Conservation (phyloP, 345 rosid species). For the Ceriops decandra region DNA sequence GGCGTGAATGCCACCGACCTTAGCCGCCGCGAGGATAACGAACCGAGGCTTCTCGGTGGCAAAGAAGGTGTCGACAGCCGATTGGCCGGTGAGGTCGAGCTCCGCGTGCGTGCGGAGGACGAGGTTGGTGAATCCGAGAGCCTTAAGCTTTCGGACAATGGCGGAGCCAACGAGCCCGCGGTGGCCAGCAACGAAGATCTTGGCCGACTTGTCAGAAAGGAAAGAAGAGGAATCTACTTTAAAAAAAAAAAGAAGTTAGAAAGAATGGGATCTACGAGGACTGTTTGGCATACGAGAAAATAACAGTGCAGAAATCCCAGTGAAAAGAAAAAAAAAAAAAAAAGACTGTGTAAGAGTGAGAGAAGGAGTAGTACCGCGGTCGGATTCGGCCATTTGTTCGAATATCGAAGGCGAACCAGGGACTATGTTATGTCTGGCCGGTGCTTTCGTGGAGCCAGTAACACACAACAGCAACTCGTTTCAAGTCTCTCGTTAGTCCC, state of each 20-base stretch:
- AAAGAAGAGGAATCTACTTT: constrained; percentile 28
- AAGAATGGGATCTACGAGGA: background rate
- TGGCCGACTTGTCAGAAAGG: constrained; percentile 62
- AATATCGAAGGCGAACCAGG: no score
- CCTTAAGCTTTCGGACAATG: constrained; percentile 64
- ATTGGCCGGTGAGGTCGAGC: constrained; percentile 82
- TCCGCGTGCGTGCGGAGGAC: constrained; percentile 66
- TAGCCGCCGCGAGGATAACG: constrained; percentile 84
- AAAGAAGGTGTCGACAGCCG: constrained; percentile 75
- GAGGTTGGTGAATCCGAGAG: constrained; percentile 62
- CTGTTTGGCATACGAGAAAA: background rate
- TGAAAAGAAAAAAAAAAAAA: no score
- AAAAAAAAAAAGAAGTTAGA: no score
- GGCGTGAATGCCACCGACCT: constrained; percentile 96
- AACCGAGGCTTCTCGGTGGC: constrained; percentile 57
- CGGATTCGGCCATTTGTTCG: constrained; percentile 8
- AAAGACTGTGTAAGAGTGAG: background rate
- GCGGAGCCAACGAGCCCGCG: constrained; percentile 94
- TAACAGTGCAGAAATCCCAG: background rate
- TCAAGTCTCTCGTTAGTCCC: no score
- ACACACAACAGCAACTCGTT: no score
- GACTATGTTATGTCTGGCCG: no score
- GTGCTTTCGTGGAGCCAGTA: background rate
- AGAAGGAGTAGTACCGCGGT: constrained; percentile 3
- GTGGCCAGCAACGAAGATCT: constrained; percentile 95